Base-by-base conservation (phyloP, 2,329 filamentous ascomycete genomes). In the Penicillium sp. region DNA sequence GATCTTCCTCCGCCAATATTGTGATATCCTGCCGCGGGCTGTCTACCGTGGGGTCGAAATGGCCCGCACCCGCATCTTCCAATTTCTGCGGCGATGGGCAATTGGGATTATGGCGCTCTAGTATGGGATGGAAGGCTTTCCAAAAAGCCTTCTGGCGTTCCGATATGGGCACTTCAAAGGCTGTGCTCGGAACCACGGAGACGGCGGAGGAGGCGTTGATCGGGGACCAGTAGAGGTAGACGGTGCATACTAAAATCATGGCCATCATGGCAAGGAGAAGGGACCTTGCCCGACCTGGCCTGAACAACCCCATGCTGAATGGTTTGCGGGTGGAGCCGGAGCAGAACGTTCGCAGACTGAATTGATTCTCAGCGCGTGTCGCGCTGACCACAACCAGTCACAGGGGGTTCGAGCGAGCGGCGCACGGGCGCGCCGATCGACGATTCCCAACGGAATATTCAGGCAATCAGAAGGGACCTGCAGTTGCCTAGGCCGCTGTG, bases 101-200 rank as follows among this genome's bases (percentile, higher is more conserved):
- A 35, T 67, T 65, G 7, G 73, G 73, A 5, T 66, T 58, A 54
- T 74, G 66, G 25, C 64, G 66, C 59, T 74, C 64, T 50, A 75
- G 59, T 29, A 75, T 67, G 9, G 72, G 70, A 29, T 69, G 69
- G 35, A 75, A 64, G 19, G 62, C 67, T 54, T 73, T 74, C 73
- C 73, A 75, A 51, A 75, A 75, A 31, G 67, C 69, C 49, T 68
- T 72, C 50, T 75, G 73, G 43, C 72, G 73, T 63, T 75, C 66
- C 8, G 63, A 42, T 42, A 75, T 58, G 42, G 73, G 70, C 7
- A 71, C 67, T 59, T 75, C 68, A 55, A 75, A 73, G 44, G 65
- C 65, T 9, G 69, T 69, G 56, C 69, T 68, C 31, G 71, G 70
- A 14, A 73, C 65, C 29, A 72, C 60, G 27, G 70, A 68, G 45